Base-by-base conservation (phyloP, 139 green algal species). In the Yamagishiella unicocca region DNA sequence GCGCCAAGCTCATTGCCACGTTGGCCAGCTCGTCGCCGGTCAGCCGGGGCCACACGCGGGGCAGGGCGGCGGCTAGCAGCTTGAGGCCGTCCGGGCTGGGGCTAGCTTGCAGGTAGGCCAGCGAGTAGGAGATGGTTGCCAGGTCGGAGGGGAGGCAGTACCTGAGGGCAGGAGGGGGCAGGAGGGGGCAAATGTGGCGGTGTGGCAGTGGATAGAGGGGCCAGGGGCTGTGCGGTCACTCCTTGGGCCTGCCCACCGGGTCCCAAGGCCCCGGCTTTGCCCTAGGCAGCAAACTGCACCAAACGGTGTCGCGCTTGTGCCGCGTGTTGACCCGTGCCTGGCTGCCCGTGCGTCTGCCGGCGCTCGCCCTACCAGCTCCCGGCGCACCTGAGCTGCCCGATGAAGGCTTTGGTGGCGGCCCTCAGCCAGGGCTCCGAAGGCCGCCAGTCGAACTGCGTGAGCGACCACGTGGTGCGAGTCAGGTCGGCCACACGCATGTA, bases 21-120 rank as follows among this genome's bases (percentile, higher is more conserved):
- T 87, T 87, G 66, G 82, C 82, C 46, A 87, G 46, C 82, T 87
- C 82, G 45, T 87, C 82, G 50, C 67, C 82, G 9, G 33, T 81
- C 4, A 80, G 46, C 12, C 53, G 37, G 35, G 55, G 21, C 82
- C 82, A 87, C 42, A 25, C 35, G 5, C 50, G 46, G 17, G 46
- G 5, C 67, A 87, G 45, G 10, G 25, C 2, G 25, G 27, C 12
- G 35, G 67, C 67, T 35, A 87, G 50, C 66, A 81, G 33, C 8
- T 42, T 25, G 19, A 87, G 67, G 12, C 12, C 50, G 82, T 87
- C 67, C 31, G 82, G 66, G 25, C 46, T 25, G 45, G 82, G 82
- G 12, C 31, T 2, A 29, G 82, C 82, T n/a, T 46, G 67, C 35
- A 87, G 82, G 82, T 87, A 87, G 67, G 82, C 82, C 35, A 87